phyloP scores from a whole-genome alignment of 495 filamentous ascomycete species.

The Lophium mytilinum region DNA sequence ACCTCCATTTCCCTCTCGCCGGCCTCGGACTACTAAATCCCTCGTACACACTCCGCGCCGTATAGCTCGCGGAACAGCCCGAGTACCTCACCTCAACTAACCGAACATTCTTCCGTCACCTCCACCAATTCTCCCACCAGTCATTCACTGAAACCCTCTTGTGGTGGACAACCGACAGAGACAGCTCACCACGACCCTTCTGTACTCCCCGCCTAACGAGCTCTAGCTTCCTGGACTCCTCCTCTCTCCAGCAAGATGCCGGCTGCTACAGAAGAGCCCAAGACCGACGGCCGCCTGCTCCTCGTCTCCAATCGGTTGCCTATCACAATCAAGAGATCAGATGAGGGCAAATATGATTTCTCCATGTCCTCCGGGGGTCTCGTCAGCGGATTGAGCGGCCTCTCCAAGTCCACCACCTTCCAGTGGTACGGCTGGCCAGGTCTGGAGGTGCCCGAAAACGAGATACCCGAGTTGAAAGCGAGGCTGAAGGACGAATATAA shows the following conservation, averaged over 20 bases:
- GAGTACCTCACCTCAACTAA: no score
- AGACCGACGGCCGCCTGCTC: conserved; percentile 48
- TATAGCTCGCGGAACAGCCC: no score
- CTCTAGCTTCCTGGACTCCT: not conserved
- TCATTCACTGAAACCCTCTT: not conserved
- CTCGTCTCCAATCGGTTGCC: conserved; percentile 90
- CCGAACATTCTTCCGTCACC: conserved; percentile 5
- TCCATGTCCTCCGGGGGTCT: conserved; percentile 93
- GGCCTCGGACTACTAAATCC: no score
- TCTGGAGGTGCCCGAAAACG: conserved; percentile 53
- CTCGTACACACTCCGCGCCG: no score
- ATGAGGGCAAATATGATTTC: conserved; percentile 75
- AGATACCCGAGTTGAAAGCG: conserved; percentile 31
- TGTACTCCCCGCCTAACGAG: conserved; percentile 4
- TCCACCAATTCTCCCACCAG: conserved; percentile 1
- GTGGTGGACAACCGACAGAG: not conserved
- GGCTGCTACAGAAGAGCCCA: conserved; percentile 5
- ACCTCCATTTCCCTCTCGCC: no score
- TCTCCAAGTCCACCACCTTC: conserved; percentile 86
- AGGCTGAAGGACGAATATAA: conserved; percentile 41
- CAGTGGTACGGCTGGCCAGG: conserved; percentile 99
- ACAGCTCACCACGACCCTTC: not conserved
- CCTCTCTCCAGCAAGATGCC: conserved; percentile 12
- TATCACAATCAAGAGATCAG: conserved; percentile 86
- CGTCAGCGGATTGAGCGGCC: conserved; percentile 79